A percentile compares a stretch with the other conserved stretches of the same genome.
Evolutionary conservation across 345 rosid genomes (phyloP).

Genomic region (Pugionium cornutum): DNA sequence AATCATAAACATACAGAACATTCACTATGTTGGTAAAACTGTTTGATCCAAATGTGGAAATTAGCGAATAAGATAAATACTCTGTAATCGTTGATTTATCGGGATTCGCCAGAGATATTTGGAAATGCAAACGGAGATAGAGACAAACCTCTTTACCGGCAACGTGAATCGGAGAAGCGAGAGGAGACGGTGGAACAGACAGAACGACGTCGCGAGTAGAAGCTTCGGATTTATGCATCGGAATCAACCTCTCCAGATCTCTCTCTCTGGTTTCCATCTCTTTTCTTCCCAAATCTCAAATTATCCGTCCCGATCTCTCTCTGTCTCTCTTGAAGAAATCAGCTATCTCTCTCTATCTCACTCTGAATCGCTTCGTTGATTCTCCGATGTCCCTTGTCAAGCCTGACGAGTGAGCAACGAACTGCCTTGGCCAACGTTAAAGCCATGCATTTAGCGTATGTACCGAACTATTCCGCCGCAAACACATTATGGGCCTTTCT

Average conservation of each 20-base stretch:
- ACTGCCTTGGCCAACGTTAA: constrained; percentile 19
- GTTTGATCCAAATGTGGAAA: neutral
- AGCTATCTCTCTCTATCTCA: neutral
- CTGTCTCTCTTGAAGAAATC: neutral
- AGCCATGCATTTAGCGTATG: constrained; percentile 20
- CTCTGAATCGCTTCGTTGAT: constrained; percentile 6
- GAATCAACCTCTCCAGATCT: constrained; percentile 55
- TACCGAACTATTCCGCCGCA: neutral
- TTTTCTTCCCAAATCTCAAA: constrained; percentile 18
- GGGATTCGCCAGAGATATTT: neutral
- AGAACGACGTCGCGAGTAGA: constrained; percentile 37
- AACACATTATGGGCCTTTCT: neutral
- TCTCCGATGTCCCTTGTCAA: constrained; percentile 22
- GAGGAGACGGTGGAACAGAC: constrained; percentile 43
- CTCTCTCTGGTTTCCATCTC: constrained; percentile 49
- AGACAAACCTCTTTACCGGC: constrained; percentile 56
- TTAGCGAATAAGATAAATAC: neutral
- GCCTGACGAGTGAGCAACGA: constrained; percentile 28
- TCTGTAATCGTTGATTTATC: neutral
- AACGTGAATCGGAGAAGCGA: constrained; percentile 47
- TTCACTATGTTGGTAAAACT: neutral
- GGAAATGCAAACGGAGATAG: neutral
- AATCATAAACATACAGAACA: neutral
- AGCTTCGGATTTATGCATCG: constrained; percentile 41
- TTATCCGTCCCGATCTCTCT: constrained; percentile 26